Conservation (phyloP, 2,329 filamentous ascomycete species). For the Plectosphaerella cucumerina region DNA sequence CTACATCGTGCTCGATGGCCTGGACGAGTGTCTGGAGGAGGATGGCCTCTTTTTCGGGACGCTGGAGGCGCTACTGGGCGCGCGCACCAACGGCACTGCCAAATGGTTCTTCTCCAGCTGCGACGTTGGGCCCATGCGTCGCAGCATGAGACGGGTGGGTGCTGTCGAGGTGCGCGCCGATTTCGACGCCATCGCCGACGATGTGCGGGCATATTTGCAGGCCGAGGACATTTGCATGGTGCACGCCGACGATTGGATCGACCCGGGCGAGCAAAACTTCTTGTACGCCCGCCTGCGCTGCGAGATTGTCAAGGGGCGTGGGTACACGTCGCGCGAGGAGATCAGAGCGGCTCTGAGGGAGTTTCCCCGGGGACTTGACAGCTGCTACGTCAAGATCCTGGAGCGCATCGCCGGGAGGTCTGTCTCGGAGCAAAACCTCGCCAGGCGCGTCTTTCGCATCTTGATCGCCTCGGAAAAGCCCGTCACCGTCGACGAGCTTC, state of each 20-base stretch:
- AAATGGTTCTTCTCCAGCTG: slow-evolving; percentile 1
- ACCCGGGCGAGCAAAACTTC: background rate
- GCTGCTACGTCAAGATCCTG: background rate
- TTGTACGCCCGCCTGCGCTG: background rate
- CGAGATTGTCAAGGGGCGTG: background rate
- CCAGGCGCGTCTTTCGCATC: background rate
- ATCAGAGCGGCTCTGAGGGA: background rate
- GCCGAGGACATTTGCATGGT: background rate
- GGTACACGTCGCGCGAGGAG: background rate
- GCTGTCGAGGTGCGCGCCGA: background rate
- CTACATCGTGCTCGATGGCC: background rate
- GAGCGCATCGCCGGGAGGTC: background rate
- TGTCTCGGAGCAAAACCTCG: background rate
- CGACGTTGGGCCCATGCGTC: background rate
- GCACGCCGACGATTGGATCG: background rate
- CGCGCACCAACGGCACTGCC: background rate
- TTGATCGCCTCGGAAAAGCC: background rate
- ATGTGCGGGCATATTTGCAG: background rate
- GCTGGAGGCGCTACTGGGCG: background rate
- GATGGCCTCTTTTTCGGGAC: background rate
- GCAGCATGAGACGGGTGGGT: background rate
- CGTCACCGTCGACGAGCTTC: background rate
- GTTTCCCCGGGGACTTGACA: background rate
- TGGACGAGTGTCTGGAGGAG: background rate
- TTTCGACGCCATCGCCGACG: background rate